These are phyloP conservation scores for Fusarium nygamai DNA, from an alignment of 2,329 filamentous ascomycete species.

Conservation along the genomic window DNA sequence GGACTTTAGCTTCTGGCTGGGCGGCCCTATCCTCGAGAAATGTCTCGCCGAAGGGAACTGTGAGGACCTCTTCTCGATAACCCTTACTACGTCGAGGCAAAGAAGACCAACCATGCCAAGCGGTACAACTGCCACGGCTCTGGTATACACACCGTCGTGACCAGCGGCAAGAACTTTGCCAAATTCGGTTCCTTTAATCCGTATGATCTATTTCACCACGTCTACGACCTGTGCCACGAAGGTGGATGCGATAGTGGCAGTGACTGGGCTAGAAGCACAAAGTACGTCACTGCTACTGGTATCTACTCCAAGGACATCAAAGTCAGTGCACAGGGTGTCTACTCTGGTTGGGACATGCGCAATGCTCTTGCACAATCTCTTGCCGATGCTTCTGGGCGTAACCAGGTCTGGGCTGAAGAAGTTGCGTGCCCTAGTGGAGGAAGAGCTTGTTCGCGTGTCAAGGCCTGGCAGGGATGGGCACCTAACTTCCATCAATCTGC, in stretches of 20 bases:
- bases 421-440: neutral
- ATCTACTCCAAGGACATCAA: neutral
- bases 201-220: neutral
- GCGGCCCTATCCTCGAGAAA: neutral
- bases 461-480: neutral
- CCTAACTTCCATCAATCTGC: neutral
- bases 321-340: neutral
- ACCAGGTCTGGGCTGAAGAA: neutral
- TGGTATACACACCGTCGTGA: neutral
- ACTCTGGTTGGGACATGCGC: neutral
- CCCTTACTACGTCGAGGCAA: neutral
- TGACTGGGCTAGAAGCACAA: neutral
- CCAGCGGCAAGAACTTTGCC: neutral
- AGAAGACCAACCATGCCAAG: neutral
- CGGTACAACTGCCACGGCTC: neutral
- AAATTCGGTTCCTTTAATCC: neutral
- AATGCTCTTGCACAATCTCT: neutral
- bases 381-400: neutral
- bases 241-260: neutral
- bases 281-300: neutral
- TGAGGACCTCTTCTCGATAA: neutral
- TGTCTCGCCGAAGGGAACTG: neutral
- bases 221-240: neutral
- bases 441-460: neutral
- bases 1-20: neutral